Percentiles rank a stretch among this genome's conserved stretches.
phyloP scores from a whole-genome alignment of 768 basidiomycete genomes.

The Leccinum subgranulosum region DNA sequence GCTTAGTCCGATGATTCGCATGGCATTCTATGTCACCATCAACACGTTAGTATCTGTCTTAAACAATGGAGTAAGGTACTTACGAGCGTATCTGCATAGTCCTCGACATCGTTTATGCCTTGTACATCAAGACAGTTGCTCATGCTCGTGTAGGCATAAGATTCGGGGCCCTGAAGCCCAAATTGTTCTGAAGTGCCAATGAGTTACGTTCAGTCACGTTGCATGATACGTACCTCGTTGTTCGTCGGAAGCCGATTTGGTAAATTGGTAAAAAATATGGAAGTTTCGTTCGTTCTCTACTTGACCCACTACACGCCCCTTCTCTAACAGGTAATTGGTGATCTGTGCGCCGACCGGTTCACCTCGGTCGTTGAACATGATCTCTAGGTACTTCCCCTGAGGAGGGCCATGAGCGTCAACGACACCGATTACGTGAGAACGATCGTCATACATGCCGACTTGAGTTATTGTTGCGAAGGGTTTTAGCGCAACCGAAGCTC shows the following conservation, averaged over 20 bases:
- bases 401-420: constrained; percentile 11
- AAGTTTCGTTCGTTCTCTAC: constrained; percentile 96
- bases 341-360: constrained; percentile 98
- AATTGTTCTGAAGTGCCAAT: constrained; percentile 65
- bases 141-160: constrained; percentile 89
- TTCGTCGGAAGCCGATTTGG: constrained; percentile 86
- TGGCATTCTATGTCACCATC: constrained; percentile 65
- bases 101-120: constrained; percentile 85
- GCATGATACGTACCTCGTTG: constrained; percentile 68
- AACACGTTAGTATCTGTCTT: background rate
- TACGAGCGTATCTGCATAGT: constrained; percentile 87
- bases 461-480: constrained; percentile 97
- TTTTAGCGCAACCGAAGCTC: constrained; percentile 99
- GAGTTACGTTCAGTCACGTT: constrained; percentile 5
- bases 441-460: constrained; percentile 85
- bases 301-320: constrained; percentile 94
- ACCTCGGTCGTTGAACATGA: constrained; percentile 94
- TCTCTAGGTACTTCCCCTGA: constrained; percentile 98
- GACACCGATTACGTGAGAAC: background rate
- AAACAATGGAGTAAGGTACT: constrained; percentile 26
- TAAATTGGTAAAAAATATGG: constrained; percentile 99
- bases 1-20: constrained; percentile 89
- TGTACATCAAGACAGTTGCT: constrained; percentile 91
- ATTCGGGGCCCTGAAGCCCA: constrained; percentile 93
- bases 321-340: constrained; percentile 97